Base-by-base conservation (phyloP, 441 rosid genomes). In the Aquilaria agallochum region DNA sequence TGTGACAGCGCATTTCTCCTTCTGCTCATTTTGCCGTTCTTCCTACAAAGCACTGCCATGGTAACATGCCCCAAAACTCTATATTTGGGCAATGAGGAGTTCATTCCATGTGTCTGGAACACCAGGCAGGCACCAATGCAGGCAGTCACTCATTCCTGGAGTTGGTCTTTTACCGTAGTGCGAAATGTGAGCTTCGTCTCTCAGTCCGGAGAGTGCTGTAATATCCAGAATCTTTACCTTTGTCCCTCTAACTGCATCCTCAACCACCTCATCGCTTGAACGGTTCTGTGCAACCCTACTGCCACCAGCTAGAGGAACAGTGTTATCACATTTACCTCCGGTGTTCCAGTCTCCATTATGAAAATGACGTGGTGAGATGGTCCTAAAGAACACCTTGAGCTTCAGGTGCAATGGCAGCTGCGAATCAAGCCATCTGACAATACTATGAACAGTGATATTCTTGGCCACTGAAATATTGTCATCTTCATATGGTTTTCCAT, bases 101-200 rank as follows among this genome's bases (percentile, higher is more conserved):
- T 89, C 87, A 67, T 89, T 89, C 93, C 87, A 86, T 4, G 85
- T 74, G 55, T 89, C 89, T 0, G 88, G 90, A 49, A 89, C 50
- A 61, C 93, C 91, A 0, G 93, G 93, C 55, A 87, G 69, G 80
- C 92, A 89, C 90, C 90, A 85, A 72, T 85, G 96, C 77, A 87
- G 68, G 85, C 90, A 89, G 68, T 87, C 96, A 5, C 80, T 71
- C 11, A 63, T 62, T 36, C 77, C 77, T 4, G 50, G 33, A 5
- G 66, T 81, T 5, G 64, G 74, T 58, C 74, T 83, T 11, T 71
- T 66, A 33, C 63, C 75, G 63, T 72, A 81, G 11, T 64, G 66
- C 0, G 88, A 77, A 64, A 83, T 68, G 70, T 89, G 91, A 69
- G 83, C 90, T 68, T 89, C 94, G 40, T 89, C 92, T 69, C 96